These are phyloP conservation scores for Pseudonectria foliicola DNA, from an alignment of 2,329 filamentous ascomycete genomes.

Conservation along the genomic window DNA sequence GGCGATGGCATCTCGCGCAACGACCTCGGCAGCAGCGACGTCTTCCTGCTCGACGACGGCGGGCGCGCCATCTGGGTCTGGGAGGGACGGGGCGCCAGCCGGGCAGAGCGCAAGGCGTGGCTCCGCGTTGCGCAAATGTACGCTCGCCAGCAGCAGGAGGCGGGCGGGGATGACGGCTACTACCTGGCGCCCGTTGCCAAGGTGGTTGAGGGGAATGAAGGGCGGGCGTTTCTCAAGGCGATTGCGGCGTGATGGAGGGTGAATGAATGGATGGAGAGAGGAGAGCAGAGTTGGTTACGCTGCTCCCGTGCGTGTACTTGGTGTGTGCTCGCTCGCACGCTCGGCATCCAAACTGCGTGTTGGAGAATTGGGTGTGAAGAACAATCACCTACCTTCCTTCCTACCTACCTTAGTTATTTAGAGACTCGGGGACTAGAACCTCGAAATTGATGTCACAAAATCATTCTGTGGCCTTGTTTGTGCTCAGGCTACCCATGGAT, in stretches of 20 bases:
- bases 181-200: conserved; percentile 48
- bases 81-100: conserved; percentile 54
- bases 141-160: conserved; percentile 33
- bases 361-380: no score
- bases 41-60: conserved; percentile 55
- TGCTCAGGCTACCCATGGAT: no score
- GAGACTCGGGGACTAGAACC: no score
- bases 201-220: conserved; percentile 50
- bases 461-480: no score
- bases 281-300: no score
- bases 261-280: no score
- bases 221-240: conserved; percentile 42
- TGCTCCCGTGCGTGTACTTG: no score
- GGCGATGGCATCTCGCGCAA: conserved; percentile 34
- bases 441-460: no score
- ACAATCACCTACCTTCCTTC: no score
- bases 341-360: no score
- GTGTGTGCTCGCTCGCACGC: no score
- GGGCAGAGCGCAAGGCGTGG: conserved; percentile 53
- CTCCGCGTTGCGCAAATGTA: conserved; percentile 52
- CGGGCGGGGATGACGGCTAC: conserved; percentile 25
- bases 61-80: conserved; percentile 58
- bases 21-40: conserved; percentile 52
- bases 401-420: no score
- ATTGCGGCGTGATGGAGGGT: conserved; percentile 24